Percentiles rank a stretch among this genome's conserved stretches.
Conservation (phyloP, 2,329 filamentous ascomycete genomes). For the Onygena corvina region DNA sequence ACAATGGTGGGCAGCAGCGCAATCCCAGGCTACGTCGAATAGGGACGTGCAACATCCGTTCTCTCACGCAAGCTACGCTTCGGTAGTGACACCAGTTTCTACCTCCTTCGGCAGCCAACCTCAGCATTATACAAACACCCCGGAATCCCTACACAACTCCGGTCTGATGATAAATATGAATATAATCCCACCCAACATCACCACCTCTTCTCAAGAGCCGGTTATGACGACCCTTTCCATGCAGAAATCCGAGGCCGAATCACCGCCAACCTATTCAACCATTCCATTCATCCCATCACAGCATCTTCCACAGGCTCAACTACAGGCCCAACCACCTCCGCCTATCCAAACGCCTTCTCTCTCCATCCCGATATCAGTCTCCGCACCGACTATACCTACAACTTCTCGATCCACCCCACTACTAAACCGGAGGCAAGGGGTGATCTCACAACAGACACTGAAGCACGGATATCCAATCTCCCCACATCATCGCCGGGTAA, state of each 20-base stretch:
- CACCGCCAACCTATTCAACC: conserved; percentile 6
- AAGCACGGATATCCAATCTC: conserved; percentile 21
- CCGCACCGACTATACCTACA: conserved; percentile 4
- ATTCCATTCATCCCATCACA: conserved; percentile 6
- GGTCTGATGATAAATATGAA: conserved; percentile 33
- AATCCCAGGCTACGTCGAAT: conserved; percentile 23
- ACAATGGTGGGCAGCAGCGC: conserved; percentile 27
- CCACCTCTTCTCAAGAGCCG: conserved; percentile 19
- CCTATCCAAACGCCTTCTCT: conserved; percentile 3
- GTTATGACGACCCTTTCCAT: conserved; percentile 18
- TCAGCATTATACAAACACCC: conserved; percentile 22
- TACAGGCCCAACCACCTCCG: conserved; percentile 4
- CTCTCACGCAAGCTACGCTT: conserved; percentile 24
- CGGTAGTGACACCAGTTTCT: conserved; percentile 22
- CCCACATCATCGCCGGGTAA: conserved; percentile 24
- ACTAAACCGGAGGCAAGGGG: not conserved
- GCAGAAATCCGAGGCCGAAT: conserved; percentile 10
- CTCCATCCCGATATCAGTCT: conserved; percentile 7
- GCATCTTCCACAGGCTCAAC: too few relatives aligned
- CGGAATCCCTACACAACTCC: conserved; percentile 26
- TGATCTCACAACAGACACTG: conserved; percentile 17
- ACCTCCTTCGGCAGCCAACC: conserved; percentile 24
- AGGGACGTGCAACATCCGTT: conserved; percentile 26
- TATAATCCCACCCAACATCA: conserved; percentile 25
- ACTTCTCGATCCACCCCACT: conserved; percentile 10